Base-by-base conservation (phyloP, 495 filamentous ascomycete genomes). In the Stereocaulon alpinum region DNA sequence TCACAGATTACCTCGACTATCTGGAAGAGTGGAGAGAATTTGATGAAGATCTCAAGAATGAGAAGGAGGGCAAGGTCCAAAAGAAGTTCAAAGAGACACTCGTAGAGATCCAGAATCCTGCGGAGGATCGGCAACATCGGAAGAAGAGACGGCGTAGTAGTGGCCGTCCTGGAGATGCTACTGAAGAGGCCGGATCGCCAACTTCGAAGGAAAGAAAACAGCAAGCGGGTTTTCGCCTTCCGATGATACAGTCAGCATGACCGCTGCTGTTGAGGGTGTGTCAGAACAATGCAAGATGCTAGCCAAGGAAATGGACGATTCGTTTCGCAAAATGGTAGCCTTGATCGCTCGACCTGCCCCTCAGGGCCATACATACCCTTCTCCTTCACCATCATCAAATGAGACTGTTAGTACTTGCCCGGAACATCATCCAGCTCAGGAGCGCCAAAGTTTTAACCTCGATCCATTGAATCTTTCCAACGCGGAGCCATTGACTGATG, bases 161-260 rank as follows among this genome's bases (percentile, higher is more conserved):
- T 37, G 1, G 3, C 30, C 45, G 0, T n/a, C 20, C 4, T 14
- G 37, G 6, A 30, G 22, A 4, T 10, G 41, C 0, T 17, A n/a
- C 24, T 41, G 22, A 27, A 18, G 37, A 48, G 37, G 0, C 17
- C 48, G 0, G 3, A 14, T 18, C 17, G 18, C 2, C 20, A 17
- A 27, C 6, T 29, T 27, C 49, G 14, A 15, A 15, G n/a, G n/a
- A n/a, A 15, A 24, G 14, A 6, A 37, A 44, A 42, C 48, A 56
- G n/a, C 29, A 47, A 27, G 12, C 12, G 49, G 45, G 20, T 68
- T 68, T 68, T 63, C 40, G 42, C 29, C 18, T 9, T 53, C 66
- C 66, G 55, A 68, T 68, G 66, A 68, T 64, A 63, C 59, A 64
- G 61, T 60, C 40, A 58, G 60, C 63, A 27, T 67, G 63, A 67